These are phyloP conservation scores for Chlorella ohadii DNA, from an alignment of 139 green algal species.

Conservation along the genomic window DNA sequence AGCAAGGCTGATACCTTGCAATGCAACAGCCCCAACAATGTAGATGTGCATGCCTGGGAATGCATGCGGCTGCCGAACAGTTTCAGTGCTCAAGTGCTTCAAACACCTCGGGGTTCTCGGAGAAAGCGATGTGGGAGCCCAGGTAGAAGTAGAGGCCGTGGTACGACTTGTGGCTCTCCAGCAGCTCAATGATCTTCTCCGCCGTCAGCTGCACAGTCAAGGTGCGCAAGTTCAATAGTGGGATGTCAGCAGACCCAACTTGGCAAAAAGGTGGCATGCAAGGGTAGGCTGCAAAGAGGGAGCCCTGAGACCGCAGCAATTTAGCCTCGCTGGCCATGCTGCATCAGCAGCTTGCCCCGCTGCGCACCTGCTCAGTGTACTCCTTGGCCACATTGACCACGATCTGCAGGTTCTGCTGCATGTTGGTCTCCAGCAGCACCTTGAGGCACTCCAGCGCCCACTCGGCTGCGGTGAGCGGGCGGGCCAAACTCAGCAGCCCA, in stretches of 20 bases:
- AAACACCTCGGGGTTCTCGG: slow-evolving; percentile 84
- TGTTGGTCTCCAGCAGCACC: slow-evolving; percentile 94
- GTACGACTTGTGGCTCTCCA: slow-evolving; percentile 92
- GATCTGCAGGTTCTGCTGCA: slow-evolving; percentile 88
- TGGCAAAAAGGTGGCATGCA: no score
- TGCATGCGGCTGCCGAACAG: not conserved
- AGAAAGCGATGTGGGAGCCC: slow-evolving; percentile 87
- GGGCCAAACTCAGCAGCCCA: not conserved
- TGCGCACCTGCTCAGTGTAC: slow-evolving; percentile 96
- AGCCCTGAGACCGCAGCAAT: no score
- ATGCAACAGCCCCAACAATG: not conserved
- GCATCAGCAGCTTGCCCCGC: no score
- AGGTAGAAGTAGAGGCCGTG: slow-evolving; percentile 99
- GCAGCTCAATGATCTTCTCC: slow-evolving; percentile 89
- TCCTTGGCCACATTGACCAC: slow-evolving; percentile 95
- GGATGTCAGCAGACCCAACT: no score
- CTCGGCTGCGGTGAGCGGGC: slow-evolving; percentile 17
- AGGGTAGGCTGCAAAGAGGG: no score
- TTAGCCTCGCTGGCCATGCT: no score
- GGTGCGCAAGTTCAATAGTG: no score
- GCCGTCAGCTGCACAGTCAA: slow-evolving; percentile 53
- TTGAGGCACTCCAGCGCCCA: slow-evolving; percentile 79
- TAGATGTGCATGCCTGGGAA: not conserved
- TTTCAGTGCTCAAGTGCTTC: not conserved
- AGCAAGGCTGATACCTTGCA: not conserved